These are phyloP conservation scores for Epicoccum nigrum DNA, from an alignment of 2,329 filamentous ascomycete species.

Conservation along the genomic window DNA sequence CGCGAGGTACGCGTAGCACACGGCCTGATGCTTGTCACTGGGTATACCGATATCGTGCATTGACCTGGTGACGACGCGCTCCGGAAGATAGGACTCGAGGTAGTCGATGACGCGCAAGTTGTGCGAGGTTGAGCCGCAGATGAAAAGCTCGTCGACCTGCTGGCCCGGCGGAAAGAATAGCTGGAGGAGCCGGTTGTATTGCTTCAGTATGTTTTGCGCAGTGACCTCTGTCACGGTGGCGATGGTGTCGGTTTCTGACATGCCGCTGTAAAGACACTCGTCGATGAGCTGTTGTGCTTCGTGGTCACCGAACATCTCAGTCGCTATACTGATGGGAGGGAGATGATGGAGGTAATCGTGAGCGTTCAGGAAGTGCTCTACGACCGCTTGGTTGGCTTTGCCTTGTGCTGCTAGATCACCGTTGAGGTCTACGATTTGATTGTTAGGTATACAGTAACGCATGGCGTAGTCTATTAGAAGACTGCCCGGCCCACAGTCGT, in stretches of 20 bases:
- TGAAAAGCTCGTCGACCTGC: slow-evolving; percentile 62
- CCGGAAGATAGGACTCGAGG: slow-evolving; percentile 57
- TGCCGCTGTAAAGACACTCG: slow-evolving; percentile 53
- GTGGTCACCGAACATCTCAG: slow-evolving; percentile 65
- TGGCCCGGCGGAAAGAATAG: slow-evolving; percentile 31
- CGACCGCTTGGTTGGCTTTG: slow-evolving; percentile 57
- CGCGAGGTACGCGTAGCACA: slow-evolving; percentile 66
- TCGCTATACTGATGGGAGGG: slow-evolving; percentile 64
- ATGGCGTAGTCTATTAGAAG: slow-evolving; percentile 63
- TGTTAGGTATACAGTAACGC: slow-evolving; percentile 59
- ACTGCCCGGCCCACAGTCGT: slow-evolving; percentile 64
- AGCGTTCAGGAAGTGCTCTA: slow-evolving; percentile 56
- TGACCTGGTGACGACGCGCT: slow-evolving; percentile 57
- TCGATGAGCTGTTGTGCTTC: slow-evolving; percentile 59
- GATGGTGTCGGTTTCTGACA: slow-evolving; percentile 60
- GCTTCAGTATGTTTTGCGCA: slow-evolving; percentile 62
- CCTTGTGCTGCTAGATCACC: slow-evolving; percentile 59
- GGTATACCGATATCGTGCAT: slow-evolving; percentile 65
- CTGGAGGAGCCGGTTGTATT: slow-evolving; percentile 58
- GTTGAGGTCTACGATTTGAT: slow-evolving; percentile 58
- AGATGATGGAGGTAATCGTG: slow-evolving; percentile 59
- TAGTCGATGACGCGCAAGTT: slow-evolving; percentile 64
- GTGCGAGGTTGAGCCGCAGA: slow-evolving; percentile 65
- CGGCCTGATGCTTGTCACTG: slow-evolving; percentile 63
- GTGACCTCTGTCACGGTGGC: slow-evolving; percentile 66